Base-by-base conservation (phyloP, 1,139 yeast species). In the Sugiyamaella sp. region DNA sequence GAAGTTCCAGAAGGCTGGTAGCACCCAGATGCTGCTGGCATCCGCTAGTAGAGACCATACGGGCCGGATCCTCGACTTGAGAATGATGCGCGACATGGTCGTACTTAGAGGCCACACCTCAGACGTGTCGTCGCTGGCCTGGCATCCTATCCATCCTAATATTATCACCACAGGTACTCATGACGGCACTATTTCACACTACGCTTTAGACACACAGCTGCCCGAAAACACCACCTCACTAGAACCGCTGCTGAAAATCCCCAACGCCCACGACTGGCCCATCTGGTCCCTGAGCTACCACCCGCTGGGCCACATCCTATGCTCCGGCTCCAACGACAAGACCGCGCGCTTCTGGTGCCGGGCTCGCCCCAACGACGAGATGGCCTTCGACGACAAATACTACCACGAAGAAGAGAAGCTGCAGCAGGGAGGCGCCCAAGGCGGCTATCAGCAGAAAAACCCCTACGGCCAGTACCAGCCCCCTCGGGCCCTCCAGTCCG, bases 281-380 rank as follows among this genome's bases (percentile, higher is more conserved):
- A 84, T 93, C 49, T 90, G 93, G 72, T 82, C 96, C 1, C 71
- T 93, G 57, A 95, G 91, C 61, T 93, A 90, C 66, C 97, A 91
- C 71, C 98, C 98, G 2, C 76, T 89, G 64, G 99, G 99, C 1
- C 98, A 93, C 71, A 75, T 91, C 52, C 76, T 93, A 46, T 86
- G 95, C 57, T 84, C 97, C 14, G 98, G 97, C 0, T 93, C 97
- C 24, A 90, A 95, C 56, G 99, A 93, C 71, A 81, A 95, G 66
- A 84, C 95, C 10, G 89, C 96, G n/a, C 74, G 97, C 58, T 89
- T 93, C 72, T 93, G 99, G 99, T 84, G 93, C 33, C 78, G 99
- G 51, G 87, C 95, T 1, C 78, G 96, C 66, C 98, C 97, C 1
- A 86, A 86, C 62, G 99, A 93, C 71, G 86, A 89, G 0, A 80